These are phyloP conservation scores for Talaromyces sp. DNA, from an alignment of 2,329 filamentous ascomycete species.

Conservation along the genomic window DNA sequence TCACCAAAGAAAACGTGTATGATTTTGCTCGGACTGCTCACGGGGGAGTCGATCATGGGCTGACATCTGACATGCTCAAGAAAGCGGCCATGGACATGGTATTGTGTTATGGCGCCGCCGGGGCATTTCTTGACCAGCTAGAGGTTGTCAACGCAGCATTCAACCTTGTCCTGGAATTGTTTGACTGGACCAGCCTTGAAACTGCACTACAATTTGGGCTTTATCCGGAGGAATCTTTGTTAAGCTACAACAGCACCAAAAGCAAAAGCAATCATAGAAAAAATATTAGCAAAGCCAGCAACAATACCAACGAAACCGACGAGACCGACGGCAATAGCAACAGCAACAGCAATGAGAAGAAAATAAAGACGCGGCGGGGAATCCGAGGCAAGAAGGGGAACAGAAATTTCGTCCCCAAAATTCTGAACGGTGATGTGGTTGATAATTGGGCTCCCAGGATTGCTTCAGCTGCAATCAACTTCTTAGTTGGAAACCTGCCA, in stretches of 20 bases:
- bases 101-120: conserved; percentile 31
- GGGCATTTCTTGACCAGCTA: conserved; percentile 29
- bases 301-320: neutral
- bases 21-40: conserved; percentile 18
- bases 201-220: conserved; percentile 29
- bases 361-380: neutral
- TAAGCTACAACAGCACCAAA: conserved; percentile 15
- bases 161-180: conserved; percentile 22
- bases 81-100: conserved; percentile 28
- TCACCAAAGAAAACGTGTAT: conserved; percentile 21
- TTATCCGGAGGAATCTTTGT: conserved; percentile 22
- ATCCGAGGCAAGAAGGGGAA: neutral
- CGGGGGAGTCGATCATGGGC: conserved; percentile 2
- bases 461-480: conserved; percentile 24
- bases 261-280: neutral
- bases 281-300: neutral
- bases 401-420: conserved; percentile 14
- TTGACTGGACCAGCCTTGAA: conserved; percentile 32
- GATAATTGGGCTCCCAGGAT: conserved; percentile 19
- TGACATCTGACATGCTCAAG: conserved; percentile 20
- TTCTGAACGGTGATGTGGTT: conserved; percentile 10
- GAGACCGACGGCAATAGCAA: neutral
- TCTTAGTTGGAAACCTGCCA: conserved; percentile 23
- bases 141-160: conserved; percentile 28
- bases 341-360: neutral